These are phyloP conservation scores for Neopestalotiopsis clavispora DNA, from an alignment of 2,329 filamentous ascomycete species.

Conservation along the genomic window DNA sequence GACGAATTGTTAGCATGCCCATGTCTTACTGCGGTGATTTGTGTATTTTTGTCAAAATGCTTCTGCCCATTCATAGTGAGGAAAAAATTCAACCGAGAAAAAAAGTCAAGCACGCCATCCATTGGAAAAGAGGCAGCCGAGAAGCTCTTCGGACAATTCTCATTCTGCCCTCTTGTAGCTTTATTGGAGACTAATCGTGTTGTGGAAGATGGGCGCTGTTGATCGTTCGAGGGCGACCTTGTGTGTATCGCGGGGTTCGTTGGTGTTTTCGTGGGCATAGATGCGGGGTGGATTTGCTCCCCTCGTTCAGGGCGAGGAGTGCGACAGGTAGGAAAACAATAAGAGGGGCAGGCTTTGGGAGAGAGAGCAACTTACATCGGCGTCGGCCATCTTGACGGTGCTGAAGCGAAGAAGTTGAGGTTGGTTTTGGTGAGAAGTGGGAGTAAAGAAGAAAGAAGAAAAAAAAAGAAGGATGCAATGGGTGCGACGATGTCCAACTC, in stretches of 20 bases:
- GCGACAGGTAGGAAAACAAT: background rate
- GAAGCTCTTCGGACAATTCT: background rate
- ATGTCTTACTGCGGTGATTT: background rate
- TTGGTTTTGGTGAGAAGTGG: slow-evolving; percentile 21
- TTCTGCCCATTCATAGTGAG: background rate
- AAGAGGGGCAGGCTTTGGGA: background rate
- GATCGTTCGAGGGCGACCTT: background rate
- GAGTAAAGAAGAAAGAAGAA: slow-evolving; percentile 5
- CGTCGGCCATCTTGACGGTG: slow-evolving; percentile 62
- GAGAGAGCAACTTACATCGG: slow-evolving; percentile 50
- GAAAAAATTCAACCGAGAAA: background rate
- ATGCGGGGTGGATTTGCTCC: slow-evolving; percentile 30
- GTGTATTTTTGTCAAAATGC: background rate
- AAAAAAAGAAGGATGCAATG: slow-evolving; percentile 30
- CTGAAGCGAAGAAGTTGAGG: slow-evolving; percentile 33
- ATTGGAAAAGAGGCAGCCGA: background rate
- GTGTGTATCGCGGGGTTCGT: slow-evolving; percentile 19
- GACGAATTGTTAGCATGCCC: slow-evolving; percentile 18
- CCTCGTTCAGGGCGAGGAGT: background rate
- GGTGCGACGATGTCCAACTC: slow-evolving; percentile 21
- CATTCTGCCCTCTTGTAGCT: background rate
- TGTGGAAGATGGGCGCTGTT: background rate
- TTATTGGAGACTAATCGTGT: background rate
- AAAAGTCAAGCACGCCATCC: background rate
- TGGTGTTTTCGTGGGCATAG: slow-evolving; percentile 22